These are phyloP conservation scores for Calonectria pauciramosa DNA, from an alignment of 2,329 filamentous ascomycete species.

Conservation along the genomic window DNA sequence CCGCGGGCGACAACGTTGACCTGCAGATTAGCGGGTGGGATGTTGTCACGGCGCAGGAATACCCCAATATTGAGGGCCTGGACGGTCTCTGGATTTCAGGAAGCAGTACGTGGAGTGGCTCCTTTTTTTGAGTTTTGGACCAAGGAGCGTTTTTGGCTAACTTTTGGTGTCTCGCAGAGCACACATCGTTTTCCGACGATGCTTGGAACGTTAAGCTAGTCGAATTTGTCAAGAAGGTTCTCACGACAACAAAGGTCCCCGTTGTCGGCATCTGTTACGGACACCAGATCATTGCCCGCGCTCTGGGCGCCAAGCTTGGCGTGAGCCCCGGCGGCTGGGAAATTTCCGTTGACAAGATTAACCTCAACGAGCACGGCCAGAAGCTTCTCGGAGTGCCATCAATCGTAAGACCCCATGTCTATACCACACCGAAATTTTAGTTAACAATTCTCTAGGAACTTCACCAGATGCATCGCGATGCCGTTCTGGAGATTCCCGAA, in stretches of 20 bases:
- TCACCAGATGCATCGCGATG: slow-evolving; percentile 62
- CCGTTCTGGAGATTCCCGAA: slow-evolving; percentile 53
- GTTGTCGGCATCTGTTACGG: slow-evolving; percentile 62
- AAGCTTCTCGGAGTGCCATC: slow-evolving; percentile 50
- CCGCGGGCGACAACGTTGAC: slow-evolving; percentile 33
- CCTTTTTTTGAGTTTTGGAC: background rate
- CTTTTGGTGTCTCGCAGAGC: slow-evolving; percentile 32
- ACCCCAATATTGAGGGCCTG: slow-evolving; percentile 44
- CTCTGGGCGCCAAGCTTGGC: slow-evolving; percentile 54
- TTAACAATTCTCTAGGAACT: slow-evolving; percentile 40
- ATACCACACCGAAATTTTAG: fast-evolving
- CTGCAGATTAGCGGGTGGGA: slow-evolving; percentile 49
- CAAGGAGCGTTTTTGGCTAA: background rate
- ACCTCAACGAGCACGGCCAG: slow-evolving; percentile 53
- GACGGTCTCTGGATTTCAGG: slow-evolving; percentile 51
- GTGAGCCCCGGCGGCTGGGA: slow-evolving; percentile 57
- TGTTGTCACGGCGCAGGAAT: slow-evolving; percentile 45
- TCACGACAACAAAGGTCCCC: slow-evolving; percentile 46
- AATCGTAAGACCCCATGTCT: slow-evolving; percentile 33
- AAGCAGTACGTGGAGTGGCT: slow-evolving; percentile 46
- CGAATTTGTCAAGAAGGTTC: slow-evolving; percentile 49
- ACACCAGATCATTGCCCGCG: slow-evolving; percentile 60
- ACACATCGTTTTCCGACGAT: slow-evolving; percentile 55
- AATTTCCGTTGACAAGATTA: slow-evolving; percentile 54
- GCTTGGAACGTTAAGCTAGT: slow-evolving; percentile 57